These are phyloP conservation scores for Colletotrichum orbiculare DNA, from an alignment of 2,329 filamentous ascomycete species.

Conservation along the genomic window DNA sequence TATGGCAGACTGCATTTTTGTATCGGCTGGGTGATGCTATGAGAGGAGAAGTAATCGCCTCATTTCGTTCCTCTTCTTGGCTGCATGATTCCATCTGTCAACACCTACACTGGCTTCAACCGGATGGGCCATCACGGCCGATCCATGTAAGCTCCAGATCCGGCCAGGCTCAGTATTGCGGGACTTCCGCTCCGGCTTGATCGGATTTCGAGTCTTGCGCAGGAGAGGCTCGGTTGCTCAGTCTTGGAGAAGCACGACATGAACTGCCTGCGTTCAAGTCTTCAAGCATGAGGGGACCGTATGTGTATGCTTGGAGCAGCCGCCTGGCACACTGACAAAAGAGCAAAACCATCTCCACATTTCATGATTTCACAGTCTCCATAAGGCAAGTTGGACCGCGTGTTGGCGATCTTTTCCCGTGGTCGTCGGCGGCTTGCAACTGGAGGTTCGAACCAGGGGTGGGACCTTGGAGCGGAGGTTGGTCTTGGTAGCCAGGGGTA, in stretches of 20 bases:
- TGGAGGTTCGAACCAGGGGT: too few species aligned
- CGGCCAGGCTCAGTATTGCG: background rate
- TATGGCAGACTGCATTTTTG: too few species aligned
- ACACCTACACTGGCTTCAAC: background rate
- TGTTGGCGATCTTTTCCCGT: slow-evolving; percentile 5
- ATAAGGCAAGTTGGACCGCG: slow-evolving; percentile 4
- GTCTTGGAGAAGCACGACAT: background rate
- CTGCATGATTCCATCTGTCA: slow-evolving; percentile 7
- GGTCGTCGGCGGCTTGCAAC: background rate
- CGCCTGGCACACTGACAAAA: background rate
- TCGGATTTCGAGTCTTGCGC: too few species aligned
- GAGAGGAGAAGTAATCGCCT: background rate
- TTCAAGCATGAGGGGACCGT: too few species aligned
- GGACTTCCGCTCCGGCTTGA: background rate
- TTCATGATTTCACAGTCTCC: background rate
- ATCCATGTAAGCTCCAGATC: background rate
- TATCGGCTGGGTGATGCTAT: too few species aligned
- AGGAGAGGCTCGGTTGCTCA: background rate
- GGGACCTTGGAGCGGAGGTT: background rate
- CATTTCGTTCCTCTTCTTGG: slow-evolving; percentile 12
- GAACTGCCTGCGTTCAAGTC: too few species aligned
- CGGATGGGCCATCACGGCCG: background rate
- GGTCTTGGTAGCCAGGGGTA: slow-evolving; percentile 4
- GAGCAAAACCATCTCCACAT: background rate
- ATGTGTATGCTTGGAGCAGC: too few species aligned